Evolutionary conservation across 768 basidiomycete species (phyloP).

Genomic region (Russula lepida): DNA sequence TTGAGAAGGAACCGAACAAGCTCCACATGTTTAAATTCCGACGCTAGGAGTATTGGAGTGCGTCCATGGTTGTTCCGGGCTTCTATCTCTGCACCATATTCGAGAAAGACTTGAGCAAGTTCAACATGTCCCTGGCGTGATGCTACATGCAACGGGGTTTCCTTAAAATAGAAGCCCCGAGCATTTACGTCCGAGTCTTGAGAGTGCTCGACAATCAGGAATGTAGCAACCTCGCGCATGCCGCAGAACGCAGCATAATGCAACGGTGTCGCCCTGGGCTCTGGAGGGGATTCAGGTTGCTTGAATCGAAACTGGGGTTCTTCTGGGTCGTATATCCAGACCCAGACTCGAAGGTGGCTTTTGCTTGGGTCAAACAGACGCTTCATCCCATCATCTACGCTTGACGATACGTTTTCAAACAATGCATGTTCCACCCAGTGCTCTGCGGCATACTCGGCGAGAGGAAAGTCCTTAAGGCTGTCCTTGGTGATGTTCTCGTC

Average conservation of each 20-base stretch:
- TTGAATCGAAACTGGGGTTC: accelerated
- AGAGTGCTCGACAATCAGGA: neutral
- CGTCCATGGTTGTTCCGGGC: neutral
- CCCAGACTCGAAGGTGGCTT: neutral
- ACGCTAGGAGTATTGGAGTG: neutral
- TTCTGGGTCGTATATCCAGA: neutral
- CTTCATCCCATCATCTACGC: neutral
- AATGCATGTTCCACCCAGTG: neutral
- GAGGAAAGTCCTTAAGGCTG: neutral
- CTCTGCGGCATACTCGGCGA: neutral
- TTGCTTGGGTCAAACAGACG: neutral
- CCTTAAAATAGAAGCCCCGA: neutral
- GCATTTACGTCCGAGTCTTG: neutral
- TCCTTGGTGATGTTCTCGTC: neutral
- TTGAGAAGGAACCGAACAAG: neutral
- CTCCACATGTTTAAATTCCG: neutral
- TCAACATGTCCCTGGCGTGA: neutral
- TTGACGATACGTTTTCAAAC: neutral
- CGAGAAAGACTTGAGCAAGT: neutral
- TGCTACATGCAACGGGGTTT: neutral
- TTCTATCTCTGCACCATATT: neutral
- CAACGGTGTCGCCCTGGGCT: neutral
- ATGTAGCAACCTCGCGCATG: neutral
- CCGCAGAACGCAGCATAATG: neutral
- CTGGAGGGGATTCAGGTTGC: too few relatives aligned